Base-by-base conservation (phyloP, 345 rosid genomes). In the Acer campestre region DNA sequence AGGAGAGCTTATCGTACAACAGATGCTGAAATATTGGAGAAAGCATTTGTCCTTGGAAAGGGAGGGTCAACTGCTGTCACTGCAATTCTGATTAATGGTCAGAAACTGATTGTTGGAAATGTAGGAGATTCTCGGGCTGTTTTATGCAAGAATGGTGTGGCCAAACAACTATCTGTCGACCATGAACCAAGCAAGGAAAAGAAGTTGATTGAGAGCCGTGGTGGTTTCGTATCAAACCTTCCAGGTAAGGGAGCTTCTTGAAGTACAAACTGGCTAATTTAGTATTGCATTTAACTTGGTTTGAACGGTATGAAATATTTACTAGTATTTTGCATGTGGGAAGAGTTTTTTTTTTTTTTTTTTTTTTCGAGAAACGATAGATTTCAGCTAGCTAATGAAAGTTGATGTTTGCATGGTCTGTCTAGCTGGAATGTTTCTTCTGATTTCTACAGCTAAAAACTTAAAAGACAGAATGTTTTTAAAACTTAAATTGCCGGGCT, bases 11-110 rank as follows among this genome's bases (percentile, higher is more conserved):
- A 94, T 77, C 80, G 25, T 65, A 82, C 79, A 18, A 94, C 97
- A 0, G 98, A 94, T 82, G 79, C 82, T 0, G 88, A 86, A 70
- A 94, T 94, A 78, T 75, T 94, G 77, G 85, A 86, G 59, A 84
- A 89, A 70, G 67, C 88, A 11, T 65, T 83, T 69, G 78, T 77
- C 79, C 87, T 94, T 17, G 98, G 98, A 59, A 89, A 85, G 83
- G 98, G 98, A 31, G 98, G 98, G 58, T 94, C 98, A 61, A 94
- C 98, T 0, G 94, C 98, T 27, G 98, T 94, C 27, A 92, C 98
- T 1, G 98, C 94, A 9, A 94, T 94, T 18, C 83, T 94, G 16
- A 89, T 94, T 23, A 83, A 94, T 78, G 93, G 95, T 71, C 81
- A 83, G 82, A 90, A 86, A 83, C 89, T 92, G 40, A 85, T 91